Evolutionary conservation across 2,329 filamentous ascomycete species (phyloP), one percentile per base, ranked within the genome.

Genomic region (Xylaria sp.): DNA sequence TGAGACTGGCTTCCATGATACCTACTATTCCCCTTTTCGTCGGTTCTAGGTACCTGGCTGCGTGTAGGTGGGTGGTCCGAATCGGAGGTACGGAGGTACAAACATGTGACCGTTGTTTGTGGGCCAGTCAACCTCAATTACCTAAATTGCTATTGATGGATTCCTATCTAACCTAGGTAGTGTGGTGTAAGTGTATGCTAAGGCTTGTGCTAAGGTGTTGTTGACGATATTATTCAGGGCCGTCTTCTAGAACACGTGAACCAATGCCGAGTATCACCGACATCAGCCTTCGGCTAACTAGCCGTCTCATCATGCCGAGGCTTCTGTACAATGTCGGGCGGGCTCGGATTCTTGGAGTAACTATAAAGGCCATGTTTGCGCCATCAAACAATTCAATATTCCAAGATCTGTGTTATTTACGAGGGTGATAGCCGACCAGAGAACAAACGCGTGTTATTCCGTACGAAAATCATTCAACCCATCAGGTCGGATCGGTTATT

Each of bases 181-280:
- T 32, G 50, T 35, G 25, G 50, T 27, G 50, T 53, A 13, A 42
- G 40, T 42, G 13, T 42, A 13, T 18, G 13, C 12, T 53, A 32
- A n/a, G 1, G 21, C 13, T 32, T 53, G 12, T 53, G 3, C 44
- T 23, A 53, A 29, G 16, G 12, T 27, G 37, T 51, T 27, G 29
- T 61, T 18, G 13, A 35, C 65, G 62, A 60, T 60, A 55, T 68
- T 70, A 54, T 69, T 61, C 32, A 69, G 55, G 59, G 54, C 9
- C 18, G 44, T 64, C 16, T 25, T 23, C 57, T 65, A 35, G 32
- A 35, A 35, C 32, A 35, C 37, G 16, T 44, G 16, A n/a, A 18
- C 40, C 16, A 44, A 44, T 44, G 6, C 40, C 40, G 40, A 42
- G 57, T n/a, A 48, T 44, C 40, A 10, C 57, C 47, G 44, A 61